Conservation (phyloP, 768 basidiomycete genomes). For the Leccinum incarnatum region DNA sequence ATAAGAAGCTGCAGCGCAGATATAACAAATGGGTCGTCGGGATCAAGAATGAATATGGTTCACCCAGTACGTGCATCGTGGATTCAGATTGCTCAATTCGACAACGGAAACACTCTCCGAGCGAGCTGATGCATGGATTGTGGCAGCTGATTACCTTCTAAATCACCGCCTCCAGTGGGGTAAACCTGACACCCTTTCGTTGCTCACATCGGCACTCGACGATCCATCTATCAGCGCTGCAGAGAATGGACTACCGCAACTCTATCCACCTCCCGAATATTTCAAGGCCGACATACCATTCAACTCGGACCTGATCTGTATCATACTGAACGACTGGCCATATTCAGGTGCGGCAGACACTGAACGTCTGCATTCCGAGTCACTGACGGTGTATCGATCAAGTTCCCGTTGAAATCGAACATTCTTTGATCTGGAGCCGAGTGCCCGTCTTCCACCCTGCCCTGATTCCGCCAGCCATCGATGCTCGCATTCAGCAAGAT, state of each 20-base stretch:
- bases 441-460: conserved; percentile 66
- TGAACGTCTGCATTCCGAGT: background rate
- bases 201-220: conserved; percentile 56
- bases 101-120: background rate
- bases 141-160: conserved; percentile 66
- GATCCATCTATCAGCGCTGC: conserved; percentile 23
- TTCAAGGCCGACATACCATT: conserved; percentile 62
- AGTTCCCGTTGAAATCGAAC: conserved; percentile 73
- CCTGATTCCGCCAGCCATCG: conserved; percentile 49
- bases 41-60: conserved; percentile 60
- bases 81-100: background rate
- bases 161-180: conserved; percentile 76
- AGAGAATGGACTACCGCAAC: background rate
- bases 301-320: conserved; percentile 51
- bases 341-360: conserved; percentile 59
- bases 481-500: conserved; percentile 62
- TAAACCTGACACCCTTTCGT: conserved; percentile 57
- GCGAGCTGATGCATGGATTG: background rate
- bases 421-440: conserved; percentile 75
- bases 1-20: conserved; percentile 62
- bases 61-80: conserved; percentile 48
- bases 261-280: conserved; percentile 42
- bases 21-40: conserved; percentile 59
- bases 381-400: background rate
- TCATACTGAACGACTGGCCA: conserved; percentile 86